Base-by-base conservation (phyloP, 129 eudicot species). In the Arctium lappa region DNA sequence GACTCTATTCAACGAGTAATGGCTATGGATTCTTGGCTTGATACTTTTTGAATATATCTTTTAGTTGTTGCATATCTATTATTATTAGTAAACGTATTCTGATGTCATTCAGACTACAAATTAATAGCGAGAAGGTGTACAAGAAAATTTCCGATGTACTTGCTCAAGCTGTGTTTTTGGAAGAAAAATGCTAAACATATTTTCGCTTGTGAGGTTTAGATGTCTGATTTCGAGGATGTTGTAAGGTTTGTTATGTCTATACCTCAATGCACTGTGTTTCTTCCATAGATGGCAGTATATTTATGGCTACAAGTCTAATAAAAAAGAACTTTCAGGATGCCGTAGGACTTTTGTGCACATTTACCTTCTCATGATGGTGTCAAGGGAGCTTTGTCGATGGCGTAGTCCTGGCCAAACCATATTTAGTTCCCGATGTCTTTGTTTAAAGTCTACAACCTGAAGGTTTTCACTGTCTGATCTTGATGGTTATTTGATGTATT, bases 351-450 rank as follows among this genome's bases (percentile, higher is more conserved):
- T 30, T 80, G 85, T 75, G 85, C 85, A 32, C 81, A 90, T 86
- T 85, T 90, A 82, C 98, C 99, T 71, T 90, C 95, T 46, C 86
- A 90, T 74, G 88, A 79, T 82, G 89, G 70, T 60, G 90, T 95
- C 68, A 88, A 87, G 86, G 88, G 81, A 87, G 91, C 94, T 76
- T 85, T 93, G 16, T 90, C 91, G 56, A 68, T 74, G 83, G 95
- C 99, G 11, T 88, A 87, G 71, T 68, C 84, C 3, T 95, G 98
- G 98, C 97, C 9, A 85, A 84, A 76, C 98, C 94, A 6, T 95
- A 88, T 84, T 70, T 93, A 40, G 75, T 27, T 76, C 85, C 83
- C 50, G 82, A 79, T 36, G 70, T 37, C 56, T 50, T n/a, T n/a
- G n/a, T n/a, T n/a, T n/a, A n/a, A n/a, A n/a, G 70, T 37, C 56